A percentile compares a stretch with the other conserved stretches of the same genome.
phyloP scores from a whole-genome alignment of 208 protist genomes.

The Leishmania aethiopica region DNA sequence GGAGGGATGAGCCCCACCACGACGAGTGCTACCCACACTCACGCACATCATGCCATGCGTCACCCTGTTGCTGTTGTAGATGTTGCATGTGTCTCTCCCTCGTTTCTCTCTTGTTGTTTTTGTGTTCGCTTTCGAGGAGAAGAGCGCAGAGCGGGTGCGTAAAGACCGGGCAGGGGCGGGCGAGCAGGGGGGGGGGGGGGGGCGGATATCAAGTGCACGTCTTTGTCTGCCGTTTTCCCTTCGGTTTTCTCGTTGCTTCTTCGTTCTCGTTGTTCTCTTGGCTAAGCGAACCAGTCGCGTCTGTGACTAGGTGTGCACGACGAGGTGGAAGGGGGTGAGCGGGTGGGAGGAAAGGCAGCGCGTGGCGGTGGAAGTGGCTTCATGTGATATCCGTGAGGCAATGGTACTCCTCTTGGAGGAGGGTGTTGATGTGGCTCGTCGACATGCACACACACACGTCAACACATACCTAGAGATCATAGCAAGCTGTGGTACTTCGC shows the following conservation, averaged over 20 bases:
- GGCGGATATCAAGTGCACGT: background rate
- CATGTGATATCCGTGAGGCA: background rate
- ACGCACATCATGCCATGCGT: background rate
- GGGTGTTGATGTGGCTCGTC: too few relatives aligned
- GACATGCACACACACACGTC: background rate
- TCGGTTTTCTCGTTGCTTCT: too few relatives aligned
- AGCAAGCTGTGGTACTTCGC: too few relatives aligned
- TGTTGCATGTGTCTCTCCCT: background rate
- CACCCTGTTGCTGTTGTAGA: background rate
- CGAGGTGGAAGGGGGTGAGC: background rate
- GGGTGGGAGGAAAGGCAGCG: background rate
- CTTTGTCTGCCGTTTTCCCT: background rate
- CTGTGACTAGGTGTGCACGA: background rate
- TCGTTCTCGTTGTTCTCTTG: too few relatives aligned
- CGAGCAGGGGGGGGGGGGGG: background rate
- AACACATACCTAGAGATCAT: background rate
- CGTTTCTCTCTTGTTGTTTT: background rate
- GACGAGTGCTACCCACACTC: background rate
- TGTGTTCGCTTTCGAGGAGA: background rate
- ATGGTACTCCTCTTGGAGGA: background rate
- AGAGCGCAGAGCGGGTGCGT: background rate
- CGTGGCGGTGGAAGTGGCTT: background rate
- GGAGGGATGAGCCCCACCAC: background rate
- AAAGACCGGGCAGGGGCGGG: background rate
- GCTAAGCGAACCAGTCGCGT: background rate